Conservation (phyloP, 106 monocot species). For the Ottelia alismoides region DNA sequence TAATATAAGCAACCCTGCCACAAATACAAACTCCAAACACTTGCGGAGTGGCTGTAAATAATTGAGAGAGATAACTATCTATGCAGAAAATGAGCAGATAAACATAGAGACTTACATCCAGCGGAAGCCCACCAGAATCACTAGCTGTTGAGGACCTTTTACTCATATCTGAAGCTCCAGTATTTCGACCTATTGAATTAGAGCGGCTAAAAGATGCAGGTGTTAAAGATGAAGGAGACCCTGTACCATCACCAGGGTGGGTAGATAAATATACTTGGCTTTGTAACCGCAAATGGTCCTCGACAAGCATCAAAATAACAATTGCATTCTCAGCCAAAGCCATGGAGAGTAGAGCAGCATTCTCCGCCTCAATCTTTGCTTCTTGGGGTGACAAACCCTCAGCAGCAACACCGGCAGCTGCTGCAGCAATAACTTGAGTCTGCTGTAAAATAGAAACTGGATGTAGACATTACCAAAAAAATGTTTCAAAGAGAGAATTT, state of each 20-base stretch:
- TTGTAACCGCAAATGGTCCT: conserved; percentile 94
- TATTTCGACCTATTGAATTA: conserved; percentile 35
- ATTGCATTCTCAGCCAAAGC: conserved; percentile 98
- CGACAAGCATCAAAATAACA: conserved; percentile 93
- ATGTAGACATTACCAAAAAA: conserved; percentile 21
- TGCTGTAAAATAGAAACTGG: conserved; percentile 41
- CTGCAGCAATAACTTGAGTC: conserved; percentile 98
- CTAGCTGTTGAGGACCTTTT: conserved; percentile 37
- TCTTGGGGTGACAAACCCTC: conserved; percentile 84
- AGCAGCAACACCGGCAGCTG: conserved; percentile 86
- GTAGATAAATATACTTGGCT: conserved; percentile 44
- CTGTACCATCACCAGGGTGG: conserved; percentile 15
- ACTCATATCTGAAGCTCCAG: conserved; percentile 24
- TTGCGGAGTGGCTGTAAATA: too few species aligned
- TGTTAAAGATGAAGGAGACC: conserved; percentile 27
- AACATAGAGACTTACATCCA: conserved; percentile 61
- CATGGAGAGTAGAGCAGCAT: conserved; percentile 76
- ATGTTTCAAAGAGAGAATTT: background rate
- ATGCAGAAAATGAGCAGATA: too few species aligned
- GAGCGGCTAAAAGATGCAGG: conserved; percentile 20
- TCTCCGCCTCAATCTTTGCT: conserved; percentile 82
- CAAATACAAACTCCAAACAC: too few species aligned
- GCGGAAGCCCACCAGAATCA: conserved; percentile 67
- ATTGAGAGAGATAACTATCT: too few species aligned
- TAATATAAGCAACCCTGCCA: too few species aligned